Conservation (phyloP, 2,329 filamentous ascomycete genomes). For the Hypoxylon sp. region DNA sequence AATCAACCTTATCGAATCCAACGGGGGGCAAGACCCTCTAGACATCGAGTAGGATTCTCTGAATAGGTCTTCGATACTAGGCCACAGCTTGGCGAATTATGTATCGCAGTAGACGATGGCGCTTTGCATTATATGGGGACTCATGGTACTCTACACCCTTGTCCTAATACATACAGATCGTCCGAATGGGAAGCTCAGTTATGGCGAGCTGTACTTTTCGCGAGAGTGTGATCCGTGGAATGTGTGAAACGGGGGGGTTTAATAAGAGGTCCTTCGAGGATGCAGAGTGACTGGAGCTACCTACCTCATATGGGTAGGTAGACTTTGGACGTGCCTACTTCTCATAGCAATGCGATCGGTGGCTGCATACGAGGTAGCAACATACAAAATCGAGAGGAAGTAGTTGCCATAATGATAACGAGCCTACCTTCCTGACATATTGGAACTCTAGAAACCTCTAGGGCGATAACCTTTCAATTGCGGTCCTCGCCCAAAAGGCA, state of each 20-base stretch:
- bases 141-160: slow-evolving; percentile 5
- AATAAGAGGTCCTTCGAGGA: neutral
- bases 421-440: neutral
- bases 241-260: neutral
- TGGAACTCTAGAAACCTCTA: neutral
- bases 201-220: neutral
- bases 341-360: neutral
- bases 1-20: neutral
- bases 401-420: neutral
- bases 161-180: neutral
- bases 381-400: neutral
- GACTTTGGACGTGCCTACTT: neutral
- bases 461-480: neutral
- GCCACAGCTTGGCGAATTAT: neutral
- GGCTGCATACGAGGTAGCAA: neutral
- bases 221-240: neutral
- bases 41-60: neutral
- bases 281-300: neutral
- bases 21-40: neutral
- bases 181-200: neutral
- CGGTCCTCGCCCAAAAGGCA: neutral
- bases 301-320: no score
- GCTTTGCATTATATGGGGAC: slow-evolving; percentile 3
- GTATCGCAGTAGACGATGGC: neutral
- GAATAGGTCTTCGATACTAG: neutral